Evolutionary conservation across 139 green algal genomes (phyloP).

Genomic region (Protoeuglena noctilucae): DNA sequence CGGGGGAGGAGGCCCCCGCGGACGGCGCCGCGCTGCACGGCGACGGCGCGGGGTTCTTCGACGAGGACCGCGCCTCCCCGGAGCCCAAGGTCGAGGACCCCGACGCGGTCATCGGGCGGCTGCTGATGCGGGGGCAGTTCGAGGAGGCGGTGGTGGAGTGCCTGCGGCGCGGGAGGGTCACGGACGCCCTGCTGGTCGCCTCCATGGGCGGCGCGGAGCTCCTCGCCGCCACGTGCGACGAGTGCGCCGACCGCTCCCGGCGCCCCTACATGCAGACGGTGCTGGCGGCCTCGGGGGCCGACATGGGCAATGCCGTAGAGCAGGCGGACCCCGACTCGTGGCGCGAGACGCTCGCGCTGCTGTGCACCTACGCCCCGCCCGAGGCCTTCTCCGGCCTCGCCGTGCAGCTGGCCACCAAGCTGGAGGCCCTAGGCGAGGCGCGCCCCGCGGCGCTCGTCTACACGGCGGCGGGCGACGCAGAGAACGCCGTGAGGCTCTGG

Average conservation of each 20-base stretch:
- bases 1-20: not conserved
- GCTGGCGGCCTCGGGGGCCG: slow-evolving; percentile 32
- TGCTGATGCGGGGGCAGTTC: slow-evolving; percentile 89
- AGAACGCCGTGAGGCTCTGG: slow-evolving; percentile 65
- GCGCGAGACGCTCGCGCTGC: slow-evolving; percentile 84
- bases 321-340: slow-evolving; percentile 59
- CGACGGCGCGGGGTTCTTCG: slow-evolving; percentile 24
- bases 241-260: slow-evolving; percentile 57
- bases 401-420: slow-evolving; percentile 12
- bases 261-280: slow-evolving; percentile 70
- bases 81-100: slow-evolving; percentile 24
- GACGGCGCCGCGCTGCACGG: not conserved
- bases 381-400: slow-evolving; percentile 19
- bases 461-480: slow-evolving; percentile 74
- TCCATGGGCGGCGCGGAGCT: slow-evolving; percentile 41
- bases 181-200: slow-evolving; percentile 85
- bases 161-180: slow-evolving; percentile 39
- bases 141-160: slow-evolving; percentile 64
- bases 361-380: slow-evolving; percentile 63
- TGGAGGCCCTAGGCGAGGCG: slow-evolving; percentile 19
- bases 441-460: slow-evolving; percentile 82
- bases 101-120: slow-evolving; percentile 54
- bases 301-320: slow-evolving; percentile 67
- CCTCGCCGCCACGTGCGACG: slow-evolving; percentile 25
- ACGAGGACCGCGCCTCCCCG: slow-evolving; percentile 36